Conservation (phyloP, 108 stramenopile genomes). For the Tribonema minus region DNA sequence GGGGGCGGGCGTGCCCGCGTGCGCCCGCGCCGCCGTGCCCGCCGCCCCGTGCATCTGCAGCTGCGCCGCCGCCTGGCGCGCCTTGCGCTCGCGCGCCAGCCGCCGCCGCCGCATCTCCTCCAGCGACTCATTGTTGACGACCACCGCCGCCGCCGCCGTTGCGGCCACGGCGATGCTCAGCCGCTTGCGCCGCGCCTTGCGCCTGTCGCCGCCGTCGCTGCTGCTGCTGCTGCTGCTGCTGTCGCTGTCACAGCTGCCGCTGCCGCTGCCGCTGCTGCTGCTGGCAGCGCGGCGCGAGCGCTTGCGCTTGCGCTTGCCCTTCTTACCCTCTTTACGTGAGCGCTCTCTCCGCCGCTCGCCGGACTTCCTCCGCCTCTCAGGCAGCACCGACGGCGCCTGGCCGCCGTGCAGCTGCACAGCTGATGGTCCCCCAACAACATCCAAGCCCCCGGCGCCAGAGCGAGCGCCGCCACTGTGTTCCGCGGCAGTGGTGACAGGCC, state of each 20-base stretch:
- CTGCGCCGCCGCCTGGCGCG: not conserved
- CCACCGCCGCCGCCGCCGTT: not conserved
- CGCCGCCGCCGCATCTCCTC: slow-evolving; percentile 8
- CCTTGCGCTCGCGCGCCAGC: slow-evolving; percentile 10
- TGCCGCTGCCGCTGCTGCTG: not conserved
- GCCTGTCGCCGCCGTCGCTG: not conserved
- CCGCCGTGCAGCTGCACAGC: too few relatives aligned
- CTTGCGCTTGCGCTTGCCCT: too few relatives aligned
- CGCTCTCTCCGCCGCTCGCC: too few relatives aligned
- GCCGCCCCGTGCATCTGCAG: not conserved
- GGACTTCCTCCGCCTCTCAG: not conserved
- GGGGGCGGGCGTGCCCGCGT: too few relatives aligned
- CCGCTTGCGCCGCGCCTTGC: not conserved
- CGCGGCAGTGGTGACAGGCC: too few relatives aligned
- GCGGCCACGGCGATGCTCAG: not conserved
- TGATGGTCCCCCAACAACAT: not conserved
- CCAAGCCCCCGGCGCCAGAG: not conserved
- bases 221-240: not conserved
- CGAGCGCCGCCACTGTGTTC: too few relatives aligned
- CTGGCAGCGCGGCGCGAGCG: not conserved
- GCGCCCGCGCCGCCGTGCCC: too few relatives aligned
- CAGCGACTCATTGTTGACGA: not conserved
- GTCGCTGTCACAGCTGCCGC: not conserved
- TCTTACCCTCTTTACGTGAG: too few relatives aligned
- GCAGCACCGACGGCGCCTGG: not conserved